Percentiles rank a stretch among this genome's conserved stretches.
These are phyloP conservation scores for Oxalis stricta DNA, from an alignment of 441 rosid genomes.

Conservation along the genomic window DNA sequence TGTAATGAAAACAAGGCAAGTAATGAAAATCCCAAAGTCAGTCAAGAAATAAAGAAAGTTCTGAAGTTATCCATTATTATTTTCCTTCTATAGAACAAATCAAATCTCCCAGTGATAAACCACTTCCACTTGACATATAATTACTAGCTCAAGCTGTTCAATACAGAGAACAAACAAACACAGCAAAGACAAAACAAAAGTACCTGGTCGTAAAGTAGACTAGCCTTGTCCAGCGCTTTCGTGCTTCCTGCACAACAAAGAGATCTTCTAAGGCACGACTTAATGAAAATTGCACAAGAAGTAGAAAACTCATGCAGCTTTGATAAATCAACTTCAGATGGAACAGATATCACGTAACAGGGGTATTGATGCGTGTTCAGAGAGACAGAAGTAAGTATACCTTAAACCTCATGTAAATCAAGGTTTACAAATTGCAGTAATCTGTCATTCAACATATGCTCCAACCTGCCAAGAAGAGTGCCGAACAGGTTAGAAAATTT, in stretches of 20 bases:
- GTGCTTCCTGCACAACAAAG: conserved; percentile 72
- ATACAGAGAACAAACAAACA: conserved; percentile 3
- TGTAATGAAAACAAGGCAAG: conserved; percentile 11
- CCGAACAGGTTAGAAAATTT: background rate
- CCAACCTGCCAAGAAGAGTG: conserved; percentile 52
- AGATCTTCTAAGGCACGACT: conserved; percentile 14
- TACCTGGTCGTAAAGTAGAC: conserved; percentile 95
- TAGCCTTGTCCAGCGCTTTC: conserved; percentile 94
- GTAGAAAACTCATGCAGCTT: background rate
- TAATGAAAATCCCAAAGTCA: too few species aligned
- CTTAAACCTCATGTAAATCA: conserved; percentile 93
- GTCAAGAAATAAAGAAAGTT: conserved; percentile 8
- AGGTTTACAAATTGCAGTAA: conserved; percentile 81
- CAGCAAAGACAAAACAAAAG: background rate
- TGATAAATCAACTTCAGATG: too few species aligned
- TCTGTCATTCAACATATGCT: conserved; percentile 94
- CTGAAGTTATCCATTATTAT: too few species aligned
- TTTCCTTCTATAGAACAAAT: too few species aligned
- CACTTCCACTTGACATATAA: background rate
- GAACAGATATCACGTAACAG: too few species aligned
- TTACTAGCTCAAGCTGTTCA: background rate
- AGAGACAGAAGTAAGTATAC: too few species aligned
- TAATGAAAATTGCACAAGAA: background rate
- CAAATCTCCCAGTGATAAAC: background rate
- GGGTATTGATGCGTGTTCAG: too few species aligned